Evolutionary conservation across 225 moss, liverwort and hornwort species (phyloP), one percentile per base, ranked within the genome.

Genomic region (Sphagnum contortum): DNA sequence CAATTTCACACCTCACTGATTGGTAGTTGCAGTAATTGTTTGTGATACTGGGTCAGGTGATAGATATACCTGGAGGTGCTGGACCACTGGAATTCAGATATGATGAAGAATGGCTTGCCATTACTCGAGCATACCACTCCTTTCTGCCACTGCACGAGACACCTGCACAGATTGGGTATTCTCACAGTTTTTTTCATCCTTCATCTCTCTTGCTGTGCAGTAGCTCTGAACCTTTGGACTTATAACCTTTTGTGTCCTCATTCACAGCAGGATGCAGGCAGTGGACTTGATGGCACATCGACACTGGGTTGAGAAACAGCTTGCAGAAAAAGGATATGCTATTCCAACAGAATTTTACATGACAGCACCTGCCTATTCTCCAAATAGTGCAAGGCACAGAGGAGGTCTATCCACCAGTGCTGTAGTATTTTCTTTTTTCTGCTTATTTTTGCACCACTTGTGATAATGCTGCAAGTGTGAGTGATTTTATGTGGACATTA

Each of bases 31-130:
- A 0, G 29, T 29, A 29, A 29, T 29, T 29, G 29, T 29, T 29
- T 29, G 29, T 29, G 0, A 67, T 61, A 61, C 65, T 44, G 44
- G 50, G 70, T 73, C 78, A 94, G 92, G 73, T 96, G 57, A 62
- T 96, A 64, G 92, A 96, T 64, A 64, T 96, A 63, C 74, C 79
- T 49, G 80, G 61, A 65, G 70, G 71, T 65, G 83, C 50, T 53
- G 70, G 79, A 63, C 67, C 80, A 10, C 69, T 85, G 50, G 78
- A 88, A 56, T 90, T 96, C 72, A 74, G 65, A 65, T 73, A 87
- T 60, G 96, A 96, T 73, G 92, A 96, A 74, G 96, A 96, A 59
- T 96, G 96, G 92, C 67, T 96, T 62, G 87, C 96, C 64, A 92
- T 92, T 57, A 90, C 88, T 61, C 82, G 85, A 49, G 88, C 88